These are phyloP conservation scores for Ettlia oleoabundans DNA, from an alignment of 139 green algal species.

Conservation along the genomic window DNA sequence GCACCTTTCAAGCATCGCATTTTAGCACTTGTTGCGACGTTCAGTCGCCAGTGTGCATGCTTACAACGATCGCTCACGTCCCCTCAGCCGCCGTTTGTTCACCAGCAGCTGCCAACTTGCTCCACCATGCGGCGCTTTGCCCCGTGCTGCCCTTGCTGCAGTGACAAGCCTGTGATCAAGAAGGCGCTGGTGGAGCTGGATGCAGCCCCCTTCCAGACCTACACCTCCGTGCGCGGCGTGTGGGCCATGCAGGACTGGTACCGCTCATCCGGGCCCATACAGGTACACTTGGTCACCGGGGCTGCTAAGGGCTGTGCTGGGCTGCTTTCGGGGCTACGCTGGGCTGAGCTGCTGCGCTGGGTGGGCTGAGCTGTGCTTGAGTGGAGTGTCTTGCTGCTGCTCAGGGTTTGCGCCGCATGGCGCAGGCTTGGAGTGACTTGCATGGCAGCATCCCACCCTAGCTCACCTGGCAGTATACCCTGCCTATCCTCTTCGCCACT, in stretches of 20 bases:
- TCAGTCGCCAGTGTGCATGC: background rate
- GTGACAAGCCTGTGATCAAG: constrained; percentile 49
- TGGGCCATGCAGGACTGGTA: constrained; percentile 69
- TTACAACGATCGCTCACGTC: background rate
- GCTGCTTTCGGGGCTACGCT: no score
- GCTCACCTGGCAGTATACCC: no score
- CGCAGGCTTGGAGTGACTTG: no score
- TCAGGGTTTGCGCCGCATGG: no score
- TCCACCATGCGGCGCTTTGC: background rate
- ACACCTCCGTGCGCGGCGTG: constrained; percentile 42
- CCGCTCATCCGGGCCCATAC: constrained; percentile 67
- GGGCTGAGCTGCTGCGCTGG: no score
- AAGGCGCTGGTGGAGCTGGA: constrained; percentile 65
- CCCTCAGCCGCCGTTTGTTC: background rate
- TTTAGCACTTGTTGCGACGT: background rate
- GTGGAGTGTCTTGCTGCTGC: no score
- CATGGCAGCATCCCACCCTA: no score
- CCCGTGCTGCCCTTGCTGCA: background rate
- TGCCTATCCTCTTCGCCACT: no score
- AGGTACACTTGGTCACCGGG: background rate
- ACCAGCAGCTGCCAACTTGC: background rate
- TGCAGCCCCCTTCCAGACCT: constrained; percentile 56
- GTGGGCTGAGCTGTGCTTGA: no score
- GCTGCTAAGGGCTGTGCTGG: no score
- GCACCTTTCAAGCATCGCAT: background rate